Percentiles rank a stretch among this genome's conserved stretches.
These are phyloP conservation scores for Dioscorea zingiberensis DNA, from an alignment of 106 monocot species.

Conservation along the genomic window DNA sequence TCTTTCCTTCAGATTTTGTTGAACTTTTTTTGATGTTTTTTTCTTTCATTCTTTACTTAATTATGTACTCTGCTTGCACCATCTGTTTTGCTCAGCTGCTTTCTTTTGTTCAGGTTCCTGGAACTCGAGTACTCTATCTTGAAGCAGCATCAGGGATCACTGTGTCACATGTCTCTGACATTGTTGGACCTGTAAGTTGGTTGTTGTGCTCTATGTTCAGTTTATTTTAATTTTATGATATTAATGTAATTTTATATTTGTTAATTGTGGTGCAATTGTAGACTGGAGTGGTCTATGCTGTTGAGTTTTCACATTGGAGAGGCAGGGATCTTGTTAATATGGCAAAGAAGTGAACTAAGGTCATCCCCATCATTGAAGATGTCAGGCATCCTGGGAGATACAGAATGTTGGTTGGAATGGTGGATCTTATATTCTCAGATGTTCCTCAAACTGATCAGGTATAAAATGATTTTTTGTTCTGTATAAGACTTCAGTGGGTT, in stretches of 20 bases:
- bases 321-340: constrained; percentile 95
- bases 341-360: constrained; percentile 96
- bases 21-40: no score
- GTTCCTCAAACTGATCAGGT: constrained; percentile 99
- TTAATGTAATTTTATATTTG: not conserved
- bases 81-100: not conserved
- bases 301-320: constrained; percentile 96
- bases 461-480: not conserved
- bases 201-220: not conserved
- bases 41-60: not conserved
- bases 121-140: constrained; percentile 73
- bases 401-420: constrained; percentile 95
- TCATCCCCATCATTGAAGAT: constrained; percentile 97
- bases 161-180: constrained; percentile 93
- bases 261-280: constrained; percentile 7
- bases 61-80: not conserved
- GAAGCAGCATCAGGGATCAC: constrained; percentile 96
- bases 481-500: no score
- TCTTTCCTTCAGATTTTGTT: no score
- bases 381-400: constrained; percentile 96
- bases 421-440: constrained; percentile 98
- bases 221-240: not conserved
- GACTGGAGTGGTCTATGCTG: constrained; percentile 91
- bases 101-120: constrained; percentile 46
- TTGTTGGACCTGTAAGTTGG: constrained; percentile 88